Evolutionary conservation across 228 moss, liverwort and hornwort genomes (phyloP), one percentile per base, ranked within the genome.

Genomic region (Sphagnum magellanicum): DNA sequence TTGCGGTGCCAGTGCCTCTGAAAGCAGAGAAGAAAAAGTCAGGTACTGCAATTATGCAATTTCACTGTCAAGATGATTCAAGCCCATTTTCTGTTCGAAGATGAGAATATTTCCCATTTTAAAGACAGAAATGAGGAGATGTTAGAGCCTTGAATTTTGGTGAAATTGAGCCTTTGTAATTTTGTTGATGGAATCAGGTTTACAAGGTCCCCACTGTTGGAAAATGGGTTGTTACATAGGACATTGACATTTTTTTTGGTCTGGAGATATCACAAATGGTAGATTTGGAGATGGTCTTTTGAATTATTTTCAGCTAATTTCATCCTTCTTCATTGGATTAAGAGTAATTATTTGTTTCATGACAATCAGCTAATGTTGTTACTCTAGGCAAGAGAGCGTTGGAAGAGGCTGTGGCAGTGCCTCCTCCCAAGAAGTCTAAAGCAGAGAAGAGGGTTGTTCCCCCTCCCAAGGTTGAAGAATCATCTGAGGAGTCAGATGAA

Each of bases 381-480:
- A 9, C 5, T 71, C 4, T 60, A 86, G 86, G 76, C 7, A 86
- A 86, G 68, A 78, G 86, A 66, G 78, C 80, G 0, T 60, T 80
- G 32, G 86, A 83, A 68, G 80, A 63, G 53, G 83, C 86, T 10
- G 72, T 74, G 10, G 74, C 86, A 11, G 74, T 83, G 5, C 80
- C 76, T 0, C 83, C 86, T 62, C 74, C 14, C 0, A 86, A 86
- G 78, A 86, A 86, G 60, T 75, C 75, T 0, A 86, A 86, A 71
- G 49, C 74, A 4, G 80, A 76, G 51, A 86, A 86, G 76, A 83
- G 76, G 53, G 83, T 63, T 50, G 74, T 74, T 8, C 86, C 86
- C 5, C 78, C 86, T 1, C 83, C 83, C 12, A 86, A 78, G 72
- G 83, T 74, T 0, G 80, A 78, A 51, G 60, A 71, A 1, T 79